A percentile compares a stretch with the other conserved stretches of the same genome.
phyloP scores from a whole-genome alignment of 1,139 yeast species.

The Saccharomyces hybrid region DNA sequence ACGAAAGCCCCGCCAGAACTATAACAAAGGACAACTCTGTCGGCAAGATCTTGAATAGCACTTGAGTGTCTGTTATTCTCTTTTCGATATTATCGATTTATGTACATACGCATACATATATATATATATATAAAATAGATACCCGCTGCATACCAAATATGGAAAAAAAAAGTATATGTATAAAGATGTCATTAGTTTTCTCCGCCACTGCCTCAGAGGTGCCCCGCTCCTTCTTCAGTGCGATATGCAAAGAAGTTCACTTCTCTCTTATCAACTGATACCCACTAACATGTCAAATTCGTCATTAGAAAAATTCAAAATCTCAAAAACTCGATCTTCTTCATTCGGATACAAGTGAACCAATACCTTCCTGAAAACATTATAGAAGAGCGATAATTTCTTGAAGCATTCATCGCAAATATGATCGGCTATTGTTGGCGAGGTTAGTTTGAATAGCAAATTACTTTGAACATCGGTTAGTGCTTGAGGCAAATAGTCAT shows the following conservation, averaged over 20 bases:
- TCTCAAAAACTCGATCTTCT: constrained; percentile 16
- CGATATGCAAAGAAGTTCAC: no score
- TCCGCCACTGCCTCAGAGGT: no score
- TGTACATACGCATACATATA: not conserved
- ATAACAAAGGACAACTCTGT: constrained; percentile 1
- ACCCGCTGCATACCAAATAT: not conserved
- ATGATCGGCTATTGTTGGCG: constrained; percentile 53
- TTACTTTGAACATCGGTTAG: constrained; percentile 54
- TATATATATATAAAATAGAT: not conserved
- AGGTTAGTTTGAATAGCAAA: constrained; percentile 46
- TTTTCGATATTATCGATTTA: not conserved
- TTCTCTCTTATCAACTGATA: constrained; percentile 32
- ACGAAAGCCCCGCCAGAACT: constrained; percentile 14
- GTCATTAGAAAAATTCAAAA: constrained; percentile 32
- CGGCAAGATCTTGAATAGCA: not conserved
- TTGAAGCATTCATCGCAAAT: constrained; percentile 44
- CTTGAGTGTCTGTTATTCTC: not conserved
- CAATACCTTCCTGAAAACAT: constrained; percentile 42
- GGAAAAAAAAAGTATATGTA: no score
- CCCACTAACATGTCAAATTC: constrained; percentile 64
- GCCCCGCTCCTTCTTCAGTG: not conserved
- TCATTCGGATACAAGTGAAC: constrained; percentile 32
- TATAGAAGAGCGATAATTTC: constrained; percentile 46
- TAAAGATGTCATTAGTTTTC: no score
- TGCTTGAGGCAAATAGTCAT: constrained; percentile 51